These are phyloP conservation scores for Rachicladosporium sp. DNA, from an alignment of 2,329 filamentous ascomycete species.

Conservation along the genomic window DNA sequence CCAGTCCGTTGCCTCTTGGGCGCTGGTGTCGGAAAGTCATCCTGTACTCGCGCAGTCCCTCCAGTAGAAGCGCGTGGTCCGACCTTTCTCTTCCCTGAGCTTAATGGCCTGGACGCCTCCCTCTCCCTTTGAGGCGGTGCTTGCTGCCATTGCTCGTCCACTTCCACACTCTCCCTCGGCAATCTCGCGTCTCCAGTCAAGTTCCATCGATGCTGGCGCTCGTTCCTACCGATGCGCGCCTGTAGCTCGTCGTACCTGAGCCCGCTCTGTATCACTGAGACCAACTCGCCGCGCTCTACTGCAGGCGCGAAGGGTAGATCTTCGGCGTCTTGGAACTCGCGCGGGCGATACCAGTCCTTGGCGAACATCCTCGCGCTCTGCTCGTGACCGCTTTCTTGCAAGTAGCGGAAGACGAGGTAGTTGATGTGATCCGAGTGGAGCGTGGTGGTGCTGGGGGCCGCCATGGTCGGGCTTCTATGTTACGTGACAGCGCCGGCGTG, in stretches of 20 bases:
- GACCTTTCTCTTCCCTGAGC: conserved; percentile 11
- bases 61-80: conserved; percentile 7
- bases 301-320: conserved; percentile 47
- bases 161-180: conserved; percentile 12
- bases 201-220: conserved; percentile 17
- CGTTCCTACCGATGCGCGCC: conserved; percentile 12
- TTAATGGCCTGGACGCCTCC: conserved; percentile 7
- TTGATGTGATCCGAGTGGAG: conserved; percentile 53
- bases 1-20: conserved; percentile 22
- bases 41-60: conserved; percentile 2
- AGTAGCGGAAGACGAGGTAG: conserved; percentile 56
- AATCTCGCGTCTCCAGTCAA: not conserved
- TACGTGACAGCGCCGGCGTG: too few species aligned
- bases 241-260: conserved; percentile 35
- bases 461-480: conserved; percentile 9
- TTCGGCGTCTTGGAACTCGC: conserved; percentile 39
- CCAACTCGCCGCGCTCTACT: conserved; percentile 46
- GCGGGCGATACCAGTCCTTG: conserved; percentile 45
- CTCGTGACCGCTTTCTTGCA: conserved; percentile 26
- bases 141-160: conserved; percentile 5
- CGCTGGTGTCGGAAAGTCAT: conserved; percentile 22
- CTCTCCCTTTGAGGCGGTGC: not conserved
- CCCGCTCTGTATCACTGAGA: conserved; percentile 52
- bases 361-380: conserved; percentile 42
- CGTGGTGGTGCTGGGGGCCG: conserved; percentile 30